Percentiles rank a stretch among this genome's conserved stretches.
Evolutionary conservation across 306 rosid species (phyloP).

Genomic region (Alnus glutinosa): DNA sequence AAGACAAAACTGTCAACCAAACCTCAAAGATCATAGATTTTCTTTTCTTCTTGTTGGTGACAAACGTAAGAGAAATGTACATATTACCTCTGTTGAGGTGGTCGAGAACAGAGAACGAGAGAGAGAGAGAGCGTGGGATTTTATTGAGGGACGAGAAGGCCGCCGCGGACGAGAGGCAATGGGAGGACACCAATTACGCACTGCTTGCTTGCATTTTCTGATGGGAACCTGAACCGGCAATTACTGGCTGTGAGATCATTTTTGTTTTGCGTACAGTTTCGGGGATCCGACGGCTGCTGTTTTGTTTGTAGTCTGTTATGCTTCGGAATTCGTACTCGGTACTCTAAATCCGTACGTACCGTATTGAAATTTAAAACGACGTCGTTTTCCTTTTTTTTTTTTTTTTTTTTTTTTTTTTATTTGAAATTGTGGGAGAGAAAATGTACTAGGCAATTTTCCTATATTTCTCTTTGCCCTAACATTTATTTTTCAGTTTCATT

Average conservation of each 20-base stretch:
- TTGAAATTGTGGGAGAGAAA: too few relatives aligned
- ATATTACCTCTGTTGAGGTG: not conserved
- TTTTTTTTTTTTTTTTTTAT: too few relatives aligned
- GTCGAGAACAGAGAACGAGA: not conserved
- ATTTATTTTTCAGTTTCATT: too few relatives aligned
- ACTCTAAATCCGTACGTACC: too few relatives aligned
- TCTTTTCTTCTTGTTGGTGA: not conserved
- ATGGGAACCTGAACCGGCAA: not conserved
- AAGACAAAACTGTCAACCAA: not conserved
- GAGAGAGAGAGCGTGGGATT: not conserved
- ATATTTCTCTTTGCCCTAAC: too few relatives aligned
- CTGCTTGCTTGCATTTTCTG: conserved; percentile 14
- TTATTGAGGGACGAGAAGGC: not conserved
- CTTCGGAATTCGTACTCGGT: not conserved
- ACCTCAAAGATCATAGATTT: not conserved
- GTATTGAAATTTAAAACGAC: too few relatives aligned
- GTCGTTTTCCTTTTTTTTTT: too few relatives aligned
- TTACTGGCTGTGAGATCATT: conserved; percentile 2
- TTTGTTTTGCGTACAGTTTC: not conserved
- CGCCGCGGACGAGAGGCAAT: conserved; percentile 14
- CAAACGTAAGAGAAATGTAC: not conserved
- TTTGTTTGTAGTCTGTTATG: not conserved
- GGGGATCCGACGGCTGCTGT: not conserved
- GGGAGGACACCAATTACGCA: conserved; percentile 18
- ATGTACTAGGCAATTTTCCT: too few relatives aligned